Evolutionary conservation across 306 rosid genomes (phyloP).

Genomic region (Acacia melanoxylon): DNA sequence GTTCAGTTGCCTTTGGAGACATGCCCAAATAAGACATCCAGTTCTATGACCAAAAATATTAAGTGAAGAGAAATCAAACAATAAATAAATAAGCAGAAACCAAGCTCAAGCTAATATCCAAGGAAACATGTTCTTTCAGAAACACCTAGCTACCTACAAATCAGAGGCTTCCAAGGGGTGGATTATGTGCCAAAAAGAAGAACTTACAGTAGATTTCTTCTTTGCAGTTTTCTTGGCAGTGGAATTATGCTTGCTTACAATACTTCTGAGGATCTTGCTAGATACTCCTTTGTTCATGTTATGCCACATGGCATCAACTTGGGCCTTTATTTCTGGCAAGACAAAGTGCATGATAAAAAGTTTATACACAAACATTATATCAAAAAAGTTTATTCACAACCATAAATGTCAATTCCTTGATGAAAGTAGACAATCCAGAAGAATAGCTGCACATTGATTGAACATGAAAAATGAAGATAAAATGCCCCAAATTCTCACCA

Average conservation of each 20-base stretch:
- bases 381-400: constrained; percentile 14
- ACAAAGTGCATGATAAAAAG: constrained; percentile 25
- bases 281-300: constrained; percentile 91
- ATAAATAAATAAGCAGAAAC: neutral
- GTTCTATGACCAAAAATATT: constrained; percentile 46
- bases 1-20: constrained; percentile 55
- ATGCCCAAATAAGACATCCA: constrained; percentile 85
- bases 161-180: neutral
- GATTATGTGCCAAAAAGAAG: neutral
- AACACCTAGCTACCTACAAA: neutral
- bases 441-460: neutral
- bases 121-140: neutral
- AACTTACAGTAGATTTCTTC: constrained; percentile 73
- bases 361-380: constrained; percentile 13
- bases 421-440: neutral
- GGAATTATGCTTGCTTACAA: constrained; percentile 52
- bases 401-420: constrained; percentile 12
- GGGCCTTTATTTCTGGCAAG: constrained; percentile 64
- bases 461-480: constrained; percentile 22
- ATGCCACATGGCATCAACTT: constrained; percentile 90
- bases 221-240: constrained; percentile 46
- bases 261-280: constrained; percentile 44
- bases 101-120: constrained; percentile 26
- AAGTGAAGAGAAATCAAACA: constrained; percentile 26
- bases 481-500: constrained; percentile 44